Percentiles rank a stretch among this genome's conserved stretches.
These are phyloP conservation scores for Huiozyma naganishii DNA, from an alignment of 805 yeast genomes.

Conservation along the genomic window DNA sequence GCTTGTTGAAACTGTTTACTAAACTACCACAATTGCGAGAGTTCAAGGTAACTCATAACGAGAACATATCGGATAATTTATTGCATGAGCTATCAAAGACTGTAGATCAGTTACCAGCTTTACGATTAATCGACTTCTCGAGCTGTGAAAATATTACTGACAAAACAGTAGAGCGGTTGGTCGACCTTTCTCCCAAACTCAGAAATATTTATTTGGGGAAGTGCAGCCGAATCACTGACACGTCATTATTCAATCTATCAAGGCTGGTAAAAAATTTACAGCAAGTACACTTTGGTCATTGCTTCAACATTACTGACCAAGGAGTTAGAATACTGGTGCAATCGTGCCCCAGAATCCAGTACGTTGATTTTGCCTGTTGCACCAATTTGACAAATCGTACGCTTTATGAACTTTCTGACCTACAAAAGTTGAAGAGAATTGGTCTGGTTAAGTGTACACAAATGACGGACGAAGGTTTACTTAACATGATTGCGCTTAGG, in stretches of 20 bases:
- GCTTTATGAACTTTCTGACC: constrained; percentile 59
- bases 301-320: constrained; percentile 77
- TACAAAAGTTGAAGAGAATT: constrained; percentile 76
- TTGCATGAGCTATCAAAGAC: constrained; percentile 30
- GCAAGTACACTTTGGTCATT: constrained; percentile 89
- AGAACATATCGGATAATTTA: constrained; percentile 56
- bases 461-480: constrained; percentile 76
- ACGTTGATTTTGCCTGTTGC: constrained; percentile 93
- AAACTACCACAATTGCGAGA: constrained; percentile 70
- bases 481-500: constrained; percentile 53
- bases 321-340: constrained; percentile 71
- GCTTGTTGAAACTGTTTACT: constrained; percentile 45
- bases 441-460: constrained; percentile 87
- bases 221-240: constrained; percentile 78
- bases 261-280: constrained; percentile 70
- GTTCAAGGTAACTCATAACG: constrained; percentile 67
- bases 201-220: constrained; percentile 84
- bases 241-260: constrained; percentile 60
- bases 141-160: constrained; percentile 77
- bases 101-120: constrained; percentile 39
- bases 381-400: constrained; percentile 78
- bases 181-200: constrained; percentile 68
- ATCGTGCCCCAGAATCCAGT: constrained; percentile 75
- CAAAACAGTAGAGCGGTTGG: constrained; percentile 60
- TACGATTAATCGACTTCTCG: constrained; percentile 78